These are phyloP conservation scores for Solanum gandarillasii DNA, from an alignment of 257 asterid genomes.

Conservation along the genomic window DNA sequence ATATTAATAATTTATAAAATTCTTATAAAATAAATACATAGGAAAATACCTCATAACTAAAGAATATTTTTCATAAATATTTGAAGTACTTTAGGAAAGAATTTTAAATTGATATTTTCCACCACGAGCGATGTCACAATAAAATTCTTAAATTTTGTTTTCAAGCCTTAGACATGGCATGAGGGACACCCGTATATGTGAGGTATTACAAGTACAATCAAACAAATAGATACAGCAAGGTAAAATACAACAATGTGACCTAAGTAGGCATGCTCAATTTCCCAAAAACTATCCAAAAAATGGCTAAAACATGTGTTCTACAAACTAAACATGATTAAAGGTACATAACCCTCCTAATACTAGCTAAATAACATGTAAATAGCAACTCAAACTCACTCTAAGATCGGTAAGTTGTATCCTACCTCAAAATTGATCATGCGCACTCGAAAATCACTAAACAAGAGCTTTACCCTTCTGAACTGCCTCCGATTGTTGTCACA, in stretches of 20 bases:
- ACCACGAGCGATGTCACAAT: too few species aligned
- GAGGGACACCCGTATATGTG: too few species aligned
- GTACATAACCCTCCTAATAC: background rate
- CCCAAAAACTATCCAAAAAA: background rate
- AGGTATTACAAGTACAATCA: too few species aligned
- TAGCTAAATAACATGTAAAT: background rate
- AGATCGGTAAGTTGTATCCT: background rate
- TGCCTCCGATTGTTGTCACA: background rate
- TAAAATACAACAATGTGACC: background rate
- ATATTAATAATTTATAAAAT: too few species aligned
- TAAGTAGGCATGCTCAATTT: background rate
- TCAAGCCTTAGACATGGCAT: too few species aligned
- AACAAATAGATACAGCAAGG: background rate
- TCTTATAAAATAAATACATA: too few species aligned
- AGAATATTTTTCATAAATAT: too few species aligned
- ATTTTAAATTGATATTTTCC: too few species aligned
- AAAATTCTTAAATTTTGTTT: too few species aligned
- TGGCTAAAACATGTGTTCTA: background rate
- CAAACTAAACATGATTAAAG: background rate
- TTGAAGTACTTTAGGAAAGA: too few species aligned
- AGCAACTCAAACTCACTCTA: background rate
- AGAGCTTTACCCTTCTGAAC: background rate
- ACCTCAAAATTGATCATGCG: background rate
- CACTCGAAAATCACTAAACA: background rate
- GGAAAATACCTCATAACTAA: too few species aligned